Conservation (phyloP, 2,329 filamentous ascomycete genomes). For the Aspergillus pseudotamarii region DNA sequence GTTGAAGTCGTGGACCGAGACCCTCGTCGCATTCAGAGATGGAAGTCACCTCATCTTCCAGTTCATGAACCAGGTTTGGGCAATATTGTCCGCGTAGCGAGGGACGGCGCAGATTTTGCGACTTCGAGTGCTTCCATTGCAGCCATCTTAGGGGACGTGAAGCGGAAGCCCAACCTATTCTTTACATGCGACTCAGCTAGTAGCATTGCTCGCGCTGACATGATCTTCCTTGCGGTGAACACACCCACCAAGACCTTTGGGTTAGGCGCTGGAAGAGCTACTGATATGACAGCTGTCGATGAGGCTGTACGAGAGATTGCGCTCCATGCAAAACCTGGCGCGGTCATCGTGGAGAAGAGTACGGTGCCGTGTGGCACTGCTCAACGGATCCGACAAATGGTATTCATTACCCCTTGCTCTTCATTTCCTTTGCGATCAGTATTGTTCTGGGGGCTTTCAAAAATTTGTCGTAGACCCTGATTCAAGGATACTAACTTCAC, state of each 20-base stretch:
- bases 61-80: slow-evolving; percentile 75
- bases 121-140: background rate
- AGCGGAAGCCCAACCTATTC: slow-evolving; percentile 66
- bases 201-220: slow-evolving; percentile 67
- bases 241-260: slow-evolving; percentile 76
- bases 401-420: slow-evolving; percentile 41
- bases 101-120: slow-evolving; percentile 36
- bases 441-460: background rate
- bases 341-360: slow-evolving; percentile 80
- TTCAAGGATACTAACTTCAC: background rate
- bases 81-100: slow-evolving; percentile 62
- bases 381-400: slow-evolving; percentile 68
- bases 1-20: slow-evolving; percentile 78
- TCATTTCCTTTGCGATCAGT: background rate
- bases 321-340: slow-evolving; percentile 64
- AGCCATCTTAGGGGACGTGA: slow-evolving; percentile 33
- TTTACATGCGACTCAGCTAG: slow-evolving; percentile 70
- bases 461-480: background rate
- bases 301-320: slow-evolving; percentile 70
- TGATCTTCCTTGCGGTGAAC: slow-evolving; percentile 77
- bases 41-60: slow-evolving; percentile 73
- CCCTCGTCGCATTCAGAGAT: slow-evolving; percentile 65
- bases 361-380: slow-evolving; percentile 78
- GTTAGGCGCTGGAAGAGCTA: slow-evolving; percentile 69
- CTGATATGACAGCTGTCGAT: slow-evolving; percentile 73